Conservation (phyloP, 2,329 filamentous ascomycete species). For the Penicillium sp. region DNA sequence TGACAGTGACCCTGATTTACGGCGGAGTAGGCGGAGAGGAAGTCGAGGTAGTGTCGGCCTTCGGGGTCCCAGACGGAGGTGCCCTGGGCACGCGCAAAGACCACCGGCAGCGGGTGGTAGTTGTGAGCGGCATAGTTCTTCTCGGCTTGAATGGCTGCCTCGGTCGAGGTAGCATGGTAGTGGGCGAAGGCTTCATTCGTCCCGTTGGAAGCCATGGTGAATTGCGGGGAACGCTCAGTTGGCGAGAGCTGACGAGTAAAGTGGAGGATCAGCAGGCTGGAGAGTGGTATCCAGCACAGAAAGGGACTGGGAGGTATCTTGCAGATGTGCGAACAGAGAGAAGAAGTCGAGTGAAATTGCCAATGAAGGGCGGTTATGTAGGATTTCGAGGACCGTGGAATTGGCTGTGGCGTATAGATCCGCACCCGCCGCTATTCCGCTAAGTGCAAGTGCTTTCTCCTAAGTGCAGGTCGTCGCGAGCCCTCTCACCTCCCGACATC, state of each 20-base stretch:
- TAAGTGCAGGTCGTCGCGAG: conserved; percentile 30
- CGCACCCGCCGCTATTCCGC: conserved; percentile 30
- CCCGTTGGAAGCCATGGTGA: conserved; percentile 36
- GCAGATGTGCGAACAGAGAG: not conserved
- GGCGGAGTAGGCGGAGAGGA: conserved; percentile 94
- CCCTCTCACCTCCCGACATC: conserved; percentile 8
- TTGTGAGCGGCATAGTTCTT: conserved; percentile 90
- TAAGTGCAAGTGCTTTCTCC: conserved; percentile 36
- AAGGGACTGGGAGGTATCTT: not conserved
- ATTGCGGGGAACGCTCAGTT: conserved; percentile 17
- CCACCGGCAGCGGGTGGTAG: conserved; percentile 94
- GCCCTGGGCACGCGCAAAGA: conserved; percentile 81
- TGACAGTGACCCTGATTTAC: conserved; percentile 99
- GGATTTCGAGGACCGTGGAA: conserved; percentile 8
- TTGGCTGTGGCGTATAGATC: conserved; percentile 14
- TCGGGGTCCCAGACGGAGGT: conserved; percentile 96
- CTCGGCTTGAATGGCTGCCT: conserved; percentile 76
- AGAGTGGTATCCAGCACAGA: conserved; percentile 1
- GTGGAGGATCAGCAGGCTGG: conserved; percentile 14
- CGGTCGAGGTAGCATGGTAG: conserved; percentile 75
- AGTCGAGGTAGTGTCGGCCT: conserved; percentile 92
- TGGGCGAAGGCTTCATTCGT: conserved; percentile 40
- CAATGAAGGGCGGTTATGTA: conserved; percentile 9
- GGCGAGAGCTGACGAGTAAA: too few species aligned
- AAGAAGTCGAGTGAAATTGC: conserved; percentile 8